Evolutionary conservation across 805 yeast genomes (phyloP).

Genomic region (Geotrichum ghanense): DNA sequence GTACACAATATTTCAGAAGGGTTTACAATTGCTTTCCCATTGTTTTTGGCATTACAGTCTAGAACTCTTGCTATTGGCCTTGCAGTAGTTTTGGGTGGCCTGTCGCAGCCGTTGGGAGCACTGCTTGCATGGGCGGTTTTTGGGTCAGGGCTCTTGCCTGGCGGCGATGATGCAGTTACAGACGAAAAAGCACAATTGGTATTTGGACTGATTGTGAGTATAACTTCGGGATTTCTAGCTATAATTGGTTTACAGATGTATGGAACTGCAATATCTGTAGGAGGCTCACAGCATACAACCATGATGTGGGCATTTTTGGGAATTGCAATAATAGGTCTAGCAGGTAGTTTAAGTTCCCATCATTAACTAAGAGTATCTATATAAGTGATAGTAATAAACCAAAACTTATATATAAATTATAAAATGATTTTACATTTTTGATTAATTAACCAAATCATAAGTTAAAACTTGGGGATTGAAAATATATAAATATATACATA

Average conservation of each 20-base stretch:
- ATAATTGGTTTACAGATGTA: slow-evolving; percentile 82
- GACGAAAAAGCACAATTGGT: slow-evolving; percentile 27
- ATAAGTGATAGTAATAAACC: too few species aligned
- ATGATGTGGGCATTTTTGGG: slow-evolving; percentile 53
- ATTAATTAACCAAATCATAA: too few species aligned
- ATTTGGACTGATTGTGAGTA: slow-evolving; percentile 54
- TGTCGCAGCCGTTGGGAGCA: slow-evolving; percentile 88
- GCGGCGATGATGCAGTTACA: slow-evolving; percentile 21
- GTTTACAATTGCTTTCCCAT: slow-evolving; percentile 83
- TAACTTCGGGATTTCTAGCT: slow-evolving; percentile 75
- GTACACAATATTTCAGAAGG: slow-evolving; percentile 93
- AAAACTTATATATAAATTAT: too few species aligned
- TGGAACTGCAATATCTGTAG: slow-evolving; percentile 69
- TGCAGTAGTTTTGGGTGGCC: slow-evolving; percentile 64
- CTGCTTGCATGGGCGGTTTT: slow-evolving; percentile 48
- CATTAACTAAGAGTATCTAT: too few species aligned
- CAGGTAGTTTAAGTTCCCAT: slow-evolving; percentile 28
- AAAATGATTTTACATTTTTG: too few species aligned
- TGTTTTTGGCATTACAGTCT: slow-evolving; percentile 62
- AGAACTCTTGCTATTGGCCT: slow-evolving; percentile 51
- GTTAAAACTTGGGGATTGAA: too few species aligned
- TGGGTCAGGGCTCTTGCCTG: neutral
- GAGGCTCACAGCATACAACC: slow-evolving; percentile 54
- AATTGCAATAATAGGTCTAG: slow-evolving; percentile 41
- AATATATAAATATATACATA: too few species aligned